Percentiles rank a stretch among this genome's conserved stretches.
Conservation (phyloP, 2,329 filamentous ascomycete genomes). For the Cordyceps cateniannulata region DNA sequence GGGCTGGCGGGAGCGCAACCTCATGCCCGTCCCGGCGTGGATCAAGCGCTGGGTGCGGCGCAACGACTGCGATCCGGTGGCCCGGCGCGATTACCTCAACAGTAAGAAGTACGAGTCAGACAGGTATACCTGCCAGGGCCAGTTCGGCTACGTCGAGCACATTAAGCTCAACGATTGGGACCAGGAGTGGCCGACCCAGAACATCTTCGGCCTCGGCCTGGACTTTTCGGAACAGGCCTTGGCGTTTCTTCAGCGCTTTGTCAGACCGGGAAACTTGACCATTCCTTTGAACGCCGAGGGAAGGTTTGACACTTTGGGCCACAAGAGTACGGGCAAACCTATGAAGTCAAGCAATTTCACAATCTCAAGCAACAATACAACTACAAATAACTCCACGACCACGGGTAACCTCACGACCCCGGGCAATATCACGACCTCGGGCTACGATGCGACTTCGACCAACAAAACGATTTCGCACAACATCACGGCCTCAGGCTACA, state of each 20-base stretch:
- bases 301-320: neutral
- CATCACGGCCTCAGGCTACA: too few relatives aligned
- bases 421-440: neutral
- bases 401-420: too few relatives aligned
- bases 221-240: neutral
- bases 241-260: neutral
- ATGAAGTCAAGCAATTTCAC: neutral
- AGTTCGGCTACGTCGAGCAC: neutral
- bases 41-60: slow-evolving; percentile 2
- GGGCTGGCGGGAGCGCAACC: slow-evolving; percentile 24
- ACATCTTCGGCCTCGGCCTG: neutral
- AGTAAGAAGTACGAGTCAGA: neutral
- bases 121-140: slow-evolving; percentile 3
- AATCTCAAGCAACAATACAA: neutral
- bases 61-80: slow-evolving; percentile 6
- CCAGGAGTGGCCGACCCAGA: neutral
- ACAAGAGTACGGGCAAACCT: neutral
- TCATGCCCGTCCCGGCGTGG: slow-evolving; percentile 4
- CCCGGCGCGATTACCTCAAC: neutral
- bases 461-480: neutral
- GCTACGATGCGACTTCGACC: neutral
- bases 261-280: neutral
- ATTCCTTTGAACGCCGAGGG: neutral
- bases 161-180: neutral
- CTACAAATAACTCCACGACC: too few relatives aligned